A percentile compares a stretch with the other conserved stretches of the same genome.
These are phyloP conservation scores for Trypanosoma platydactyli DNA, from an alignment of 208 protist genomes.

Conservation along the genomic window DNA sequence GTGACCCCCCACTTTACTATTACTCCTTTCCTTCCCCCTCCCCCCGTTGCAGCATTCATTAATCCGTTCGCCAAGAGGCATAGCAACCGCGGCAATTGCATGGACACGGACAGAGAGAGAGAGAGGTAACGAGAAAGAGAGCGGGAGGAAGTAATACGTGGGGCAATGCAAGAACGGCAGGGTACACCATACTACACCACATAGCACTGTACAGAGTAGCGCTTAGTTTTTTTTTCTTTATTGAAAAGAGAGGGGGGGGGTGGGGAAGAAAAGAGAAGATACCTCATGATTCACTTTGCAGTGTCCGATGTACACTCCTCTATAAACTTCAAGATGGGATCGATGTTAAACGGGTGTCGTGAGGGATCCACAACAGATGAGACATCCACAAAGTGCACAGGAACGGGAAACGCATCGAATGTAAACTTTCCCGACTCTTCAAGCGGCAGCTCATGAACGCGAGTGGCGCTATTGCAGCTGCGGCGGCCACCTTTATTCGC, in stretches of 20 bases:
- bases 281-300: slow-evolving; percentile 5
- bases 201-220: too few species aligned
- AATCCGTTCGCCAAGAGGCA: too few species aligned
- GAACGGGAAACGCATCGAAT: slow-evolving; percentile 57
- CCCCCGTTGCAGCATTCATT: not conserved
- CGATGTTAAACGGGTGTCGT: slow-evolving; percentile 43
- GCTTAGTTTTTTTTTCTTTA: too few species aligned
- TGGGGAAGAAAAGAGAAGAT: slow-evolving; percentile 6
- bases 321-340: slow-evolving; percentile 48
- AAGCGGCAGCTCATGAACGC: slow-evolving; percentile 41
- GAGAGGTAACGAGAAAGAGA: too few species aligned
- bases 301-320: slow-evolving; percentile 4
- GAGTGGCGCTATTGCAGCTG: slow-evolving; percentile 17
- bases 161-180: too few species aligned
- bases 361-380: slow-evolving; percentile 47
- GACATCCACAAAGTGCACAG: slow-evolving; percentile 63
- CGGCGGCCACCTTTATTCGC: slow-evolving; percentile 14
- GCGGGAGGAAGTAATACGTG: too few species aligned
- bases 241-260: too few species aligned
- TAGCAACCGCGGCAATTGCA: too few species aligned
- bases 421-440: slow-evolving; percentile 52
- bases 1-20: not conserved
- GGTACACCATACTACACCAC: too few species aligned
- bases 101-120: too few species aligned
- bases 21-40: slow-evolving; percentile 5